Percentiles rank a stretch among this genome's conserved stretches.
These are phyloP conservation scores for Capsicum chinense DNA, from an alignment of 257 asterid genomes.

Conservation along the genomic window DNA sequence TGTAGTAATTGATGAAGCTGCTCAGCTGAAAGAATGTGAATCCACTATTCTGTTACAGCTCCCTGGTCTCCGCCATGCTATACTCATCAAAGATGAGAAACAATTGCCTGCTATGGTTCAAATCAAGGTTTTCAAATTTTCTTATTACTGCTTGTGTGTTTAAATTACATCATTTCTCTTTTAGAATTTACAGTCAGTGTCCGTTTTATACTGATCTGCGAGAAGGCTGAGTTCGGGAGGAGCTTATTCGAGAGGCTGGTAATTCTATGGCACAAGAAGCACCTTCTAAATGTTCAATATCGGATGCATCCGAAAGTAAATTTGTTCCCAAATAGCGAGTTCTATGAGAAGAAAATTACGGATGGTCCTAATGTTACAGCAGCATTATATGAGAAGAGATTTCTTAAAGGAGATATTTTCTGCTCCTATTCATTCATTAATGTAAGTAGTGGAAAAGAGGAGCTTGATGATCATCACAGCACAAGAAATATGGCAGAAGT, in stretches of 20 bases:
- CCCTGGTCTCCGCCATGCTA: slow-evolving; percentile 54
- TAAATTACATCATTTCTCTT: background rate
- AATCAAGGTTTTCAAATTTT: slow-evolving; percentile 47
- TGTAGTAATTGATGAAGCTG: slow-evolving; percentile 68
- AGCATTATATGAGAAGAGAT: slow-evolving; percentile 32
- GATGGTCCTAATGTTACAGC: slow-evolving; percentile 52
- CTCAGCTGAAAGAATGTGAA: slow-evolving; percentile 69
- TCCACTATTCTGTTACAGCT: slow-evolving; percentile 58
- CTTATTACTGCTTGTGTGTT: background rate
- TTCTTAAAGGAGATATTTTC: slow-evolving; percentile 50
- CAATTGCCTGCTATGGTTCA: slow-evolving; percentile 67
- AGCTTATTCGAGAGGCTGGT: slow-evolving; percentile 68
- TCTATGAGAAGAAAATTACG: slow-evolving; percentile 45
- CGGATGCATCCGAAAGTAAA: slow-evolving; percentile 67
- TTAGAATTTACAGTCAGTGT: background rate
- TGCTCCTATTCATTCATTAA: slow-evolving; percentile 72
- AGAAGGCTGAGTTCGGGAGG: slow-evolving; percentile 45
- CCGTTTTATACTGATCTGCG: background rate
- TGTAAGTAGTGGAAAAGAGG: slow-evolving; percentile 55
- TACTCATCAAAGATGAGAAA: slow-evolving; percentile 64
- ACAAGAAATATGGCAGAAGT: slow-evolving; percentile 59
- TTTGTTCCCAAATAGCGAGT: slow-evolving; percentile 56
- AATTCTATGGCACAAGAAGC: slow-evolving; percentile 48
- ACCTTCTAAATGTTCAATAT: slow-evolving; percentile 59
- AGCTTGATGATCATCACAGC: slow-evolving; percentile 45